Evolutionary conservation across 129 eudicot genomes (phyloP).

Genomic region (Chrysanthemum lavandulifolium): DNA sequence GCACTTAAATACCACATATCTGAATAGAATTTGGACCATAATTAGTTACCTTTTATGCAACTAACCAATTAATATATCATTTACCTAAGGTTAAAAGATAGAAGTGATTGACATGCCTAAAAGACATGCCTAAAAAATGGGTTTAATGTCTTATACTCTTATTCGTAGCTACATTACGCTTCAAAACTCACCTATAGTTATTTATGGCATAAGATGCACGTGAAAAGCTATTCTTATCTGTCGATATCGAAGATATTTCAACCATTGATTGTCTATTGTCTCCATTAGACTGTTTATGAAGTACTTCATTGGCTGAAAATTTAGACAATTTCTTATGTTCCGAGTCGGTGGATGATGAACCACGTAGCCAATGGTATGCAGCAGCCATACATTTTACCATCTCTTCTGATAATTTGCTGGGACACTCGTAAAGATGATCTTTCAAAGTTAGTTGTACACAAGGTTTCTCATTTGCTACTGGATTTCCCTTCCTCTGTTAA

Average conservation of each 20-base stretch:
- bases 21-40: no score
- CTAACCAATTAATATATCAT: no score
- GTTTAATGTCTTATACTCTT: background rate
- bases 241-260: constrained; percentile 72
- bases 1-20: no score
- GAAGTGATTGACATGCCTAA: background rate
- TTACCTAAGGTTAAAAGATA: background rate
- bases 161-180: background rate
- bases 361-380: constrained; percentile 77
- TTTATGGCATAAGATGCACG: constrained; percentile 79
- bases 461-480: constrained; percentile 21
- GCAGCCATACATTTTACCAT: constrained; percentile 92
- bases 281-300: constrained; percentile 9
- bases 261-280: constrained; percentile 44
- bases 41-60: no score
- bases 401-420: constrained; percentile 82
- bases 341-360: constrained; percentile 43
- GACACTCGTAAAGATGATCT: constrained; percentile 83
- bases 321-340: constrained; percentile 41
- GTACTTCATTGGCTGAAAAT: constrained; percentile 34
- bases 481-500: constrained; percentile 37
- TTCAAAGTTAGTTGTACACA: constrained; percentile 55
- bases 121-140: background rate
- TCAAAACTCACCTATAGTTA: constrained; percentile 56
- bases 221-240: constrained; percentile 61